Base-by-base conservation (phyloP, 2,329 filamentous ascomycete genomes). In the Ascochyta clinopodiicola region DNA sequence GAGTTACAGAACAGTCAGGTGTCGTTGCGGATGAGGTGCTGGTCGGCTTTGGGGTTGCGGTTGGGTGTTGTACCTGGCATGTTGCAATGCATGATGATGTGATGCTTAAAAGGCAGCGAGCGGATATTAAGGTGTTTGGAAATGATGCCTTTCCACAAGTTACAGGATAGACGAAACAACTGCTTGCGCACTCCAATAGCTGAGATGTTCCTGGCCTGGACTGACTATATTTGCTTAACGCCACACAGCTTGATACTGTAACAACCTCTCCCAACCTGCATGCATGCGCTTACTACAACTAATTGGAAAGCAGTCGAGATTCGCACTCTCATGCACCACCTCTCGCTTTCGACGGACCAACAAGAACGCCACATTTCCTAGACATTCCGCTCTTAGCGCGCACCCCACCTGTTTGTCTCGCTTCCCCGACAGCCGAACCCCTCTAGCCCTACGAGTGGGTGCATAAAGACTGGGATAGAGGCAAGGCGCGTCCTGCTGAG, bases 91-190 rank as follows among this genome's bases (percentile, higher is more conserved):
- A 46, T 46, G 46, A 45, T 21, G 42, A 38, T 36, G 35, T 31
- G 8, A n/a, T 46, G 37, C 47, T 38, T 43, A 36, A 38, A 47
- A 51, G 12, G 34, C 8, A 25, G 43, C 32, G 17, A 24, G 40
- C 36, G 37, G 42, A 43, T 25, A 42, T 51, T 31, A 32, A 27
- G 40, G 24, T 40, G 36, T 42, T 50, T 56, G 46, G 42, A 37
- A 42, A 56, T 5, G 47, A 34, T 22, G 46, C 43, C 24, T 45
- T 43, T 45, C 42, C 31, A 51, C 32, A 37, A 34, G 29, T 51
- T 51, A 56, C 52, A 51, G 19, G 47, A 56, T 56, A 56, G 52
- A 47, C 22, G 52, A 42, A 55, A 56, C 37, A 56, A 56, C 46
- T 42, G 25, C 44, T 50, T 24, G 37, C 21, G 31, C 52, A 42